Evolutionary conservation across 257 asterid species (phyloP), one percentile per base, ranked within the genome.

Genomic region (Nemophila menziesii): DNA sequence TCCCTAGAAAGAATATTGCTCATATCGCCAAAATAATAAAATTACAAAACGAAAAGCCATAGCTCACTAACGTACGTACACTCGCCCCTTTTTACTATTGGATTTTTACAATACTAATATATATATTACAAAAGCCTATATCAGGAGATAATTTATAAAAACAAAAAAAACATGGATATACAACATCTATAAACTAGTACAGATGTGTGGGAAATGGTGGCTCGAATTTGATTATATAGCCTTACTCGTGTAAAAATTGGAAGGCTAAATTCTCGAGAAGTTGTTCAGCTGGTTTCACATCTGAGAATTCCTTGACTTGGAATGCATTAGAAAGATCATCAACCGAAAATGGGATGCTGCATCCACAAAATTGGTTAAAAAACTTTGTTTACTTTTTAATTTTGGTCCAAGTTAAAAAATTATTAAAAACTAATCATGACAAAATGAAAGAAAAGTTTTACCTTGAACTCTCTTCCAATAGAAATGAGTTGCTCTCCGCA

Each of bases 391-490:
- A n/a, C n/a, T n/a, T n/a, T n/a, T n/a, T n/a, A n/a, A n/a, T n/a
- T n/a, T n/a, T n/a, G n/a, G n/a, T n/a, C n/a, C n/a, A n/a, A n/a
- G n/a, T n/a, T n/a, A n/a, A n/a, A n/a, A n/a, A n/a, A n/a, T n/a
- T n/a, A n/a, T n/a, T n/a, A n/a, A n/a, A n/a, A n/a, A n/a, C n/a
- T n/a, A n/a, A n/a, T n/a, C n/a, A n/a, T n/a, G n/a, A n/a, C n/a
- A n/a, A n/a, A n/a, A n/a, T 40, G 22, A 9, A 40, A 43, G 7
- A 45, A 12, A 6, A n/a, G 24, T 22, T n/a, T 54, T 61, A 79
- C 98, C 96, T 74, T 61, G 94, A 78, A 73, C 77, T 71, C 64
- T 90, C 98, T 58, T 90, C 98, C 94, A 90, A 69, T 42, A 90
- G 66, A 56, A 85, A 90, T 22, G 96, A 78, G 72, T 48, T 90